A percentile compares a stretch with the other conserved stretches of the same genome.
Evolutionary conservation across 177 flowering plant genomes (phyloP).

Genomic region (Vitis hybrid): DNA sequence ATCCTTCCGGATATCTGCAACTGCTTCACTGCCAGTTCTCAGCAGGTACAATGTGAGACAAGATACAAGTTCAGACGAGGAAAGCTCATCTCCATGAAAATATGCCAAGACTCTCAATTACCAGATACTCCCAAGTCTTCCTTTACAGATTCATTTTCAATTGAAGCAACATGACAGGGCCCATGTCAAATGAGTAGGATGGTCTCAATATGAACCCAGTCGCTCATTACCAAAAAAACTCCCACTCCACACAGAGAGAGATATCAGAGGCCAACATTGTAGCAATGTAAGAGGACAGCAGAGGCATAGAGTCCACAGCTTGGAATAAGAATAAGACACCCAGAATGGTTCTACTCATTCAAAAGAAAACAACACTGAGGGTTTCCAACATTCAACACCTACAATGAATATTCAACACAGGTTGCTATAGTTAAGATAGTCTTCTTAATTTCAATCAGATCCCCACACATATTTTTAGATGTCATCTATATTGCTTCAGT

Average conservation of each 20-base stretch:
- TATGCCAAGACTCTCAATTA: constrained; percentile 7
- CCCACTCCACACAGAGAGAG: background rate
- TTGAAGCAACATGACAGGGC: constrained; percentile 5
- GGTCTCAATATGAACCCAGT: background rate
- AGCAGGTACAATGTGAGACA: constrained; percentile 55
- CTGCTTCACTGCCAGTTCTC: constrained; percentile 80
- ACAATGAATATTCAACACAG: background rate
- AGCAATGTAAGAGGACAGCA: constrained; percentile 6
- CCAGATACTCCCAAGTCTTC: background rate
- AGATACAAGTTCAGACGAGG: constrained; percentile 66
- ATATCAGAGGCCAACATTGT: background rate
- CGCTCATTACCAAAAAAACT: constrained; percentile 1
- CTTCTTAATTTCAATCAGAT: constrained; percentile 10
- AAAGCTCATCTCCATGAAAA: constrained; percentile 55
- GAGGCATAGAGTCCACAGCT: background rate
- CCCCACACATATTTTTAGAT: background rate
- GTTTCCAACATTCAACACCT: constrained; percentile 9
- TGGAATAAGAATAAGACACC: constrained; percentile 1
- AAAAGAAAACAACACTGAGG: background rate
- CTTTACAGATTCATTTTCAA: background rate
- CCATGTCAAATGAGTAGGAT: constrained; percentile 4
- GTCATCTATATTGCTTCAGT: background rate
- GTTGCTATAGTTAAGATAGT: constrained; percentile 15
- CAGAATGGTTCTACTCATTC: background rate
- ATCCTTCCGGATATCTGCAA: constrained; percentile 76